phyloP scores from a whole-genome alignment of 2,329 filamentous ascomycete species.

The Rhinocladiella mackenziei region DNA sequence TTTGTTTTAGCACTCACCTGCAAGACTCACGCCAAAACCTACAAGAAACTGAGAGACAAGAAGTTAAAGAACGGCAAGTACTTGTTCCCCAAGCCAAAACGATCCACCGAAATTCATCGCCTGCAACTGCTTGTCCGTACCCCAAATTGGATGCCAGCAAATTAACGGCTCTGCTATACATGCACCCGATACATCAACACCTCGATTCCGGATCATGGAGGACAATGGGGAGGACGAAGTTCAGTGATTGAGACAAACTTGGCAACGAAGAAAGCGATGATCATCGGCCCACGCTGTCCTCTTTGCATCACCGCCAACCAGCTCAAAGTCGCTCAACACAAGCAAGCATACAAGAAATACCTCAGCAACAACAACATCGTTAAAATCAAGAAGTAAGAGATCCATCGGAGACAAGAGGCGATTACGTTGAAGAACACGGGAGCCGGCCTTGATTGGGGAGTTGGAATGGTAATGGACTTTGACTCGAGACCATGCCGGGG shows the following conservation, averaged over 20 bases:
- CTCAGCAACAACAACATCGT: slow-evolving; percentile 14
- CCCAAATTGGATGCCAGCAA: slow-evolving; percentile 11
- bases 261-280: slow-evolving; percentile 13
- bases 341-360: slow-evolving; percentile 11
- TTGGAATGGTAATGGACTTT: no score
- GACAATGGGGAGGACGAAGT: slow-evolving; percentile 18
- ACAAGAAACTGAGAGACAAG: slow-evolving; percentile 6
- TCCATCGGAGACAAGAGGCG: background rate
- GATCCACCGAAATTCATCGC: slow-evolving; percentile 14
- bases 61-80: slow-evolving; percentile 7
- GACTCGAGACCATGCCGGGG: no score
- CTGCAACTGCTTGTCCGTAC: slow-evolving; percentile 24
- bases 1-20: slow-evolving; percentile 24
- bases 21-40: slow-evolving; percentile 21
- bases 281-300: slow-evolving; percentile 20
- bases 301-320: slow-evolving; percentile 13
- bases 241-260: slow-evolving; percentile 1
- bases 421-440: background rate
- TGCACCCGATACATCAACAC: slow-evolving; percentile 21
- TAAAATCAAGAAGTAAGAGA: background rate
- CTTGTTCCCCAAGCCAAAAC: slow-evolving; percentile 8
- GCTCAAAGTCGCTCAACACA: slow-evolving; percentile 11
- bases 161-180: slow-evolving; percentile 24
- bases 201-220: slow-evolving; percentile 1
- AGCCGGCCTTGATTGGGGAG: no score